Evolutionary conservation across 2,329 filamentous ascomycete genomes (phyloP), one percentile per base, ranked within the genome.

Genomic region (Mycosphaerella arachidis): DNA sequence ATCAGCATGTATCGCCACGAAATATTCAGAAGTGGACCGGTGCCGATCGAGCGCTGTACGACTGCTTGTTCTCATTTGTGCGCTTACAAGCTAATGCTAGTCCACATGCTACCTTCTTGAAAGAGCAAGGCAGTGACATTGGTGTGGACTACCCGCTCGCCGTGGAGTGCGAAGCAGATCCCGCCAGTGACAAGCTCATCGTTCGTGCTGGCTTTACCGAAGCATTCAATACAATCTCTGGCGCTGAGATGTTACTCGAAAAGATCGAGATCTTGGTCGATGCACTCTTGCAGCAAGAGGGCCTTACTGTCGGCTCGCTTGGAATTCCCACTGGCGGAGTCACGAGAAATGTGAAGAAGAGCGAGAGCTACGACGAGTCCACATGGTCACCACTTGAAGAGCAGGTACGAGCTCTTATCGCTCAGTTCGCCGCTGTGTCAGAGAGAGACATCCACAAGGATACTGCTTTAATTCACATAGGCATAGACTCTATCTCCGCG

Each of bases 401-500:
- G 20, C 31, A 55, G n/a, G 12, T 61, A n/a, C 48, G 59, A 24
- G 27, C 6, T 3, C 51, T 61, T 6, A 35, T 63, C 29, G 54
- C 53, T 30, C 35, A 63, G 33, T 58, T 53, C 29, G 48, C 56
- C 43, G 18, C 12, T 12, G 31, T 59, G 9, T 29, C 55, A 46
- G 24, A 53, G 13, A 24, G 57, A 10, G 53, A 61, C 4, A 45
- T 63, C 29, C 31, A 48, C 33, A 64, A 64, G 48, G 50, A 59
- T 7, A 59, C 59, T 5, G 53, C 59, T n/a, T 64, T 64, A 54
- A 55, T 59, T 43, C 62, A 59, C 31, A 33, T 64, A 12, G 62
- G 62, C 31, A 35, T 64, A 27, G 62, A 64, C 45, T 64, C 62
- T 18, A 64, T 64, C 31, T 62, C 59, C 6, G 62, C 57, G 13